These are phyloP conservation scores for Gentiana dahurica DNA, from an alignment of 257 asterid genomes.

Conservation along the genomic window DNA sequence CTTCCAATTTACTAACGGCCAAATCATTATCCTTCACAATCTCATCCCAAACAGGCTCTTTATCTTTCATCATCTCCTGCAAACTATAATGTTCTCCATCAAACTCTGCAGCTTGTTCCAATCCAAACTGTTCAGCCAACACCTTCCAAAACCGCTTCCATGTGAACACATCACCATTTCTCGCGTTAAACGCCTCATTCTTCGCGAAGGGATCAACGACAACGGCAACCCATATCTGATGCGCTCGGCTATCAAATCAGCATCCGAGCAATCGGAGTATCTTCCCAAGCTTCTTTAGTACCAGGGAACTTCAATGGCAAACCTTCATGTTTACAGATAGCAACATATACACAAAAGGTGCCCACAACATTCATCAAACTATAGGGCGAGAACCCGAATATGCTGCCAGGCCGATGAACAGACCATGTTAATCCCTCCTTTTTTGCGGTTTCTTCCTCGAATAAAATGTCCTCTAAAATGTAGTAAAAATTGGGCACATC, in stretches of 20 bases:
- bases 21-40: slow-evolving; percentile 60
- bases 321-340: slow-evolving; percentile 82
- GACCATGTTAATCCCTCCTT: slow-evolving; percentile 84
- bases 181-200: slow-evolving; percentile 84
- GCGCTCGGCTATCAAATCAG: no score
- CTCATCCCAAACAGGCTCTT: slow-evolving; percentile 75
- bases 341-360: slow-evolving; percentile 34
- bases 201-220: slow-evolving; percentile 65
- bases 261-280: no score
- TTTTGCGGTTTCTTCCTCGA: slow-evolving; percentile 30
- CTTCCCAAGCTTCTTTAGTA: no score
- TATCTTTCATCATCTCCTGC: slow-evolving; percentile 63
- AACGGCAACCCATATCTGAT: slow-evolving; percentile 78
- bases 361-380: no score
- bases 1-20: slow-evolving; percentile 44
- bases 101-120: slow-evolving; percentile 38
- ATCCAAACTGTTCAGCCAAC: slow-evolving; percentile 76
- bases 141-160: slow-evolving; percentile 93
- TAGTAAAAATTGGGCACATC: slow-evolving; percentile 43
- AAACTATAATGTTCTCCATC: slow-evolving; percentile 37
- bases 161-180: slow-evolving; percentile 79
- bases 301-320: slow-evolving; percentile 46
- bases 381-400: slow-evolving; percentile 67
- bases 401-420: slow-evolving; percentile 62
- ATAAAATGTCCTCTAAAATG: slow-evolving; percentile 58